A percentile compares a stretch with the other conserved stretches of the same genome.
Evolutionary conservation across 2,329 filamentous ascomycete genomes (phyloP).

Genomic region (Penicillium sp.): DNA sequence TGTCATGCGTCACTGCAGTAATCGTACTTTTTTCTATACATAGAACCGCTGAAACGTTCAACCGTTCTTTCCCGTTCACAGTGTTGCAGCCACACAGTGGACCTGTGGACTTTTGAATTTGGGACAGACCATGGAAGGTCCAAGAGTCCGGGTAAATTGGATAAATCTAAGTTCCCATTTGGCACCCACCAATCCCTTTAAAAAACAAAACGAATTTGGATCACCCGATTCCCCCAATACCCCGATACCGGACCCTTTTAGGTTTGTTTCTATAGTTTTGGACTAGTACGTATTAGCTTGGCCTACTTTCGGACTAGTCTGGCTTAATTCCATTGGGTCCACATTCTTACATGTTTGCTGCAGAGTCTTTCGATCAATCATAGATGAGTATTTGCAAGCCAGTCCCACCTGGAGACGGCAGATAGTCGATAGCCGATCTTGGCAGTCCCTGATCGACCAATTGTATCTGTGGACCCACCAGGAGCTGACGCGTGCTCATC

Average conservation of each 20-base stretch:
- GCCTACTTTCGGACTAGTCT: slow-evolving; percentile 1
- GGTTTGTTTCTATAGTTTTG: not conserved
- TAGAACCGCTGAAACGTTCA: slow-evolving; percentile 10
- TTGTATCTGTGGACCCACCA: slow-evolving; percentile 18
- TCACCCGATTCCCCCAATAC: not conserved
- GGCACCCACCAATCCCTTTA: not conserved
- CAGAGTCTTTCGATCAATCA: slow-evolving; percentile 10
- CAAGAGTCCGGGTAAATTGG: not conserved
- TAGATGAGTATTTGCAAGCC: not conserved
- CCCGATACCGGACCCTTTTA: slow-evolving; percentile 19
- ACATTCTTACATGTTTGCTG: slow-evolving; percentile 24
- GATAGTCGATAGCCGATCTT: slow-evolving; percentile 43
- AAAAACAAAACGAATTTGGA: not conserved
- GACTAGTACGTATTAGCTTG: not conserved
- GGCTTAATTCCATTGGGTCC: slow-evolving; percentile 9
- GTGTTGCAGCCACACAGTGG: not conserved
- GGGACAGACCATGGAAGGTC: not conserved
- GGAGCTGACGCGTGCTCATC: slow-evolving; percentile 38
- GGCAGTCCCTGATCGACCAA: slow-evolving; percentile 33
- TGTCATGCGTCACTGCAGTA: not conserved
- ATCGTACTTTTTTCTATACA: slow-evolving; percentile 8
- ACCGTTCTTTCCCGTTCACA: not conserved
- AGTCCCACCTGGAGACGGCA: slow-evolving; percentile 28
- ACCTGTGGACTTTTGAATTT: not conserved
- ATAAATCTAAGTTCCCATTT: not conserved